Conservation (phyloP, 768 basidiomycete species). For the Serpula lacrymans region DNA sequence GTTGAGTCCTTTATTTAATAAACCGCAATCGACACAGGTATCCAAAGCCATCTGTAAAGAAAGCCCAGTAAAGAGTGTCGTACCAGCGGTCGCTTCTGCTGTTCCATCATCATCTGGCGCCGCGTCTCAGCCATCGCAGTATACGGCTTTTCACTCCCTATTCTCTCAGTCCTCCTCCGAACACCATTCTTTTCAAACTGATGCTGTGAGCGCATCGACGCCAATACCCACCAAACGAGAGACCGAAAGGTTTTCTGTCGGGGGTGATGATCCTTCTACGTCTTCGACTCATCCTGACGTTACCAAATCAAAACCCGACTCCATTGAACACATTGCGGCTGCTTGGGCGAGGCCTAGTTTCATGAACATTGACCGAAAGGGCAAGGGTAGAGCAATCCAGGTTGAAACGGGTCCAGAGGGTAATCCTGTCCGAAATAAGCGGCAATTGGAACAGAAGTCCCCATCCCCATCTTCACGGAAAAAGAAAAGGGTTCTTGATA, state of each 20-base stretch:
- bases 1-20: too few relatives aligned
- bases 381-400: slow-evolving; percentile 8
- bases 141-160: slow-evolving; percentile 20
- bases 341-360: slow-evolving; percentile 32
- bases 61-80: not conserved
- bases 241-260: too few relatives aligned
- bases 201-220: not conserved
- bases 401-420: slow-evolving; percentile 2
- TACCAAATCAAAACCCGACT: not conserved
- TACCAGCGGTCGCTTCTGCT: not conserved
- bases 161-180: slow-evolving; percentile 21
- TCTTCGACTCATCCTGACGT: not conserved
- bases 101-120: too few relatives aligned
- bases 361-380: slow-evolving; percentile 11
- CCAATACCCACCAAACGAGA: not conserved
- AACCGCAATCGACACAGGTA: too few relatives aligned
- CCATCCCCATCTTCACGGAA: slow-evolving; percentile 12
- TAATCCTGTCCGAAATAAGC: slow-evolving; percentile 14
- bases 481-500: slow-evolving; percentile 5
- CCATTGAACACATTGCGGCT: slow-evolving; percentile 19
- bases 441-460: slow-evolving; percentile 5
- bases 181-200: not conserved
- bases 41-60: too few relatives aligned
- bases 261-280: slow-evolving; percentile 5
- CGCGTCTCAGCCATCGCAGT: slow-evolving; percentile 2